phyloP scores from a whole-genome alignment of 2,329 filamentous ascomycete species.

The Uncinocarpus reesii region DNA sequence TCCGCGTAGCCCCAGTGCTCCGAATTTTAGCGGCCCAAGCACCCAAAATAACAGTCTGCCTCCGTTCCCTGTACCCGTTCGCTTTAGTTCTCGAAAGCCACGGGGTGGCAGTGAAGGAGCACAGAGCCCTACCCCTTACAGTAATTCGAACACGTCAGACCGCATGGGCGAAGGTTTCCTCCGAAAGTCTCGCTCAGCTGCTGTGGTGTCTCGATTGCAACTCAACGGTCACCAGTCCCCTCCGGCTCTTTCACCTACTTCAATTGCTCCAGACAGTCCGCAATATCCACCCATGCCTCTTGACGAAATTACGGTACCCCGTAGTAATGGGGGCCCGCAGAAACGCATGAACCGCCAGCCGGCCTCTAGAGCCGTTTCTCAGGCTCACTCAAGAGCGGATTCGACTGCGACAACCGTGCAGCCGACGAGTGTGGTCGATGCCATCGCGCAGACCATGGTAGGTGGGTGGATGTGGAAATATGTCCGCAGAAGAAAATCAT shows the following conservation, averaged over 20 bases:
- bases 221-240: constrained; percentile 40
- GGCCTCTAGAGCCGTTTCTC: constrained; percentile 21
- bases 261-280: constrained; percentile 59
- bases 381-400: constrained; percentile 35
- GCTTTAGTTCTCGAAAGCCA: constrained; percentile 74
- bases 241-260: constrained; percentile 53
- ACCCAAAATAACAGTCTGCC: constrained; percentile 41
- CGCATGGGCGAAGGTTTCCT: constrained; percentile 49
- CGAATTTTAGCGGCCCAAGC: constrained; percentile 31
- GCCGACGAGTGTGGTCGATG: constrained; percentile 76
- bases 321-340: constrained; percentile 23
- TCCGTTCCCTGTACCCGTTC: constrained; percentile 82
- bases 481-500: constrained; percentile 61
- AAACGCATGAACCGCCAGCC: constrained; percentile 21
- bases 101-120: constrained; percentile 64
- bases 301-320: constrained; percentile 56
- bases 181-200: constrained; percentile 76
- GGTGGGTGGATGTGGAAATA: constrained; percentile 57
- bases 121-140: constrained; percentile 60
- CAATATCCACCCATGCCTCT: constrained; percentile 53
- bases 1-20: constrained; percentile 41
- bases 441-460: constrained; percentile 96
- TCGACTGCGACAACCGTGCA: constrained; percentile 53
- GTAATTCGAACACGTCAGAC: constrained; percentile 45
- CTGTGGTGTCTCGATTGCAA: constrained; percentile 52